Base-by-base conservation (phyloP, 1,284 basidiomycete genomes). In the Tilletia indica region DNA sequence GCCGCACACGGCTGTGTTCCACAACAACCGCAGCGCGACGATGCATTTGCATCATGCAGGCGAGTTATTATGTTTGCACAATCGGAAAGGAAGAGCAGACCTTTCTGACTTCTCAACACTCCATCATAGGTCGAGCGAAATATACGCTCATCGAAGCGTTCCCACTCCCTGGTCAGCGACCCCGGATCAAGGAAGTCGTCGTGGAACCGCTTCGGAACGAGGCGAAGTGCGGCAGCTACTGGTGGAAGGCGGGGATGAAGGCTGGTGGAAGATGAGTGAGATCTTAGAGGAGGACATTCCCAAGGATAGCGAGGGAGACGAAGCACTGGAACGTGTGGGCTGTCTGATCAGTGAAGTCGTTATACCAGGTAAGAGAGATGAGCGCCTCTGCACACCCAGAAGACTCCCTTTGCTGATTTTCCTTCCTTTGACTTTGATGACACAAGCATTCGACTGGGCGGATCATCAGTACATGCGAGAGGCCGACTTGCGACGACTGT, bases 191-290 rank as follows among this genome's bases (percentile, higher is more conserved):
- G 68, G 71, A 69, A 4, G 72, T 77, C 4, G 69, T 76, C 19
- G 76, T 79, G 74, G 77, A 8, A 73, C 76, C 48, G 70, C 77
- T 58, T 31, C 77, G 3, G 56, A 68, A 0, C 70, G 70, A 2
- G 76, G 77, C 16, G 77, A 77, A 61, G 73, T 76, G n/a, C 74
- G 77, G 2, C 77, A 79, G 49, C 68, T 79, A 1, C 25, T 77
- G 6, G 77, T 79, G 0, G 76, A 77, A 39, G 74, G 74, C 14
- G 73, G 75, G 11, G 61, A 64, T 36, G 31, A 21, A 2, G 61
- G 36, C 4, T 77, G 76, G 76, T 79, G 77, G 77, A 79, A 79
- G 71, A 72, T 73, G 21, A 77, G 76, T 68, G 76, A 79, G 54
- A 68, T 77, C 6, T 74, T 73, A 0, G 68, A 70, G 14, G 70